Evolutionary conservation across 495 filamentous ascomycete genomes (phyloP).

Genomic region (Apodospora peruviana): DNA sequence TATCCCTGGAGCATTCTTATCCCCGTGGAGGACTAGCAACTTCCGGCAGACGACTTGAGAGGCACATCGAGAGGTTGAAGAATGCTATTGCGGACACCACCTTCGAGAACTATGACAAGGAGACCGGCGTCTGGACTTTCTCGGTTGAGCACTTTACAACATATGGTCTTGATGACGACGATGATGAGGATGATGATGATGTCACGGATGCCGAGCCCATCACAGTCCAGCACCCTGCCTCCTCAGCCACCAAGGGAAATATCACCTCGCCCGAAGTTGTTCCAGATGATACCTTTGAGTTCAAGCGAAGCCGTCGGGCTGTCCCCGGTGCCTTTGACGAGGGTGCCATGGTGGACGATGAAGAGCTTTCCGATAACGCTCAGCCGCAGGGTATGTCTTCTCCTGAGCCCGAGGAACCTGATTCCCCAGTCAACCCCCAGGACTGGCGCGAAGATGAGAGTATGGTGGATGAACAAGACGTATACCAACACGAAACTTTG

Average conservation of each 20-base stretch:
- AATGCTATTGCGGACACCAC: constrained; percentile 65
- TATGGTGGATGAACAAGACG: constrained; percentile 62
- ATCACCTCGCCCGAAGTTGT: constrained; percentile 36
- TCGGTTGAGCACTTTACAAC: constrained; percentile 91
- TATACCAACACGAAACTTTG: constrained; percentile 31
- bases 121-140: constrained; percentile 85
- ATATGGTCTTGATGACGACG: constrained; percentile 85
- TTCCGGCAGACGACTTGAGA: constrained; percentile 49
- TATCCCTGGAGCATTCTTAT: constrained; percentile 84
- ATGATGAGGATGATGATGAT: constrained; percentile 68
- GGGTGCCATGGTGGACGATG: constrained; percentile 46
- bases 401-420: constrained; percentile 78
- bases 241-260: constrained; percentile 13
- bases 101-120: constrained; percentile 70
- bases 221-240: neutral
- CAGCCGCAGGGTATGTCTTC: constrained; percentile 81
- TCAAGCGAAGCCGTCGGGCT: constrained; percentile 59
- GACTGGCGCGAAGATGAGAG: constrained; percentile 53
- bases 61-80: constrained; percentile 77
- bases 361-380: constrained; percentile 23
- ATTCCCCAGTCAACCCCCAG: constrained; percentile 57
- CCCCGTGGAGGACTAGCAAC: constrained; percentile 52
- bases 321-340: constrained; percentile 76
- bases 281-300: constrained; percentile 78
- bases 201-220: constrained; percentile 50